A percentile compares a stretch with the other conserved stretches of the same genome.
phyloP scores from a whole-genome alignment of 208 protist genomes.

The Jaenimonas drosophilae region DNA sequence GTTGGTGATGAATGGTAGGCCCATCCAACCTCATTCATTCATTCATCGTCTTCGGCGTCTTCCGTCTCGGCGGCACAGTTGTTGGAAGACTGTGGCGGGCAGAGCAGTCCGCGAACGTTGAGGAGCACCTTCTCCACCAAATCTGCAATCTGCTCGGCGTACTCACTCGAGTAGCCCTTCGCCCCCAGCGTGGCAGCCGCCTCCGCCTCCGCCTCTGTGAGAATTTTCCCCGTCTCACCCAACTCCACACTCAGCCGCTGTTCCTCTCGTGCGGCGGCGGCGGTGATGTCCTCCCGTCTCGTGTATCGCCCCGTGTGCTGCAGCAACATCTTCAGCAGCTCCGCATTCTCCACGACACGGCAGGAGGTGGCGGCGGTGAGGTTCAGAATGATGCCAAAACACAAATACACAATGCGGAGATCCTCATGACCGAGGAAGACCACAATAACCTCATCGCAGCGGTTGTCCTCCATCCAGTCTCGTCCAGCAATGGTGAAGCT shows the following conservation, averaged over 20 bases:
- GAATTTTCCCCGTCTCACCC: background rate
- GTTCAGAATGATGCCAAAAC: slow-evolving; percentile 70
- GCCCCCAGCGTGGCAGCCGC: background rate
- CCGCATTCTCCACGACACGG: slow-evolving; percentile 41
- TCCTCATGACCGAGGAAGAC: slow-evolving; percentile 76
- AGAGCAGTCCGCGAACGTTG: slow-evolving; percentile 48
- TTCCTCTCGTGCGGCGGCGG: slow-evolving; percentile 17
- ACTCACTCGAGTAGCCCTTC: slow-evolving; percentile 15
- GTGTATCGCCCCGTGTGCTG: slow-evolving; percentile 63
- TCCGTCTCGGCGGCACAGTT: too few species aligned
- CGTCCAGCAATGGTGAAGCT: slow-evolving; percentile 69
- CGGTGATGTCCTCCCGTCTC: slow-evolving; percentile 19
- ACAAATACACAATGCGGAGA: slow-evolving; percentile 74
- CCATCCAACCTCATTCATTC: too few species aligned
- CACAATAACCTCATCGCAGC: slow-evolving; percentile 70
- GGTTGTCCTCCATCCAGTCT: slow-evolving; percentile 73
- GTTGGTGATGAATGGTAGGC: too few species aligned
- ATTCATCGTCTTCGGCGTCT: too few species aligned
- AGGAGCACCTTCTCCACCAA: slow-evolving; percentile 64
- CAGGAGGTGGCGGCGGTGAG: slow-evolving; percentile 62
- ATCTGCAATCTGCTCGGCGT: slow-evolving; percentile 53
- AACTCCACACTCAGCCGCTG: slow-evolving; percentile 8
- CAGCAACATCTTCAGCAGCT: slow-evolving; percentile 54
- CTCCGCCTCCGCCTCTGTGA: slow-evolving; percentile 11
- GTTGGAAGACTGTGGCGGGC: too few species aligned